Conservation (phyloP, 495 filamentous ascomycete genomes). For the Glarea lozoyensis region DNA sequence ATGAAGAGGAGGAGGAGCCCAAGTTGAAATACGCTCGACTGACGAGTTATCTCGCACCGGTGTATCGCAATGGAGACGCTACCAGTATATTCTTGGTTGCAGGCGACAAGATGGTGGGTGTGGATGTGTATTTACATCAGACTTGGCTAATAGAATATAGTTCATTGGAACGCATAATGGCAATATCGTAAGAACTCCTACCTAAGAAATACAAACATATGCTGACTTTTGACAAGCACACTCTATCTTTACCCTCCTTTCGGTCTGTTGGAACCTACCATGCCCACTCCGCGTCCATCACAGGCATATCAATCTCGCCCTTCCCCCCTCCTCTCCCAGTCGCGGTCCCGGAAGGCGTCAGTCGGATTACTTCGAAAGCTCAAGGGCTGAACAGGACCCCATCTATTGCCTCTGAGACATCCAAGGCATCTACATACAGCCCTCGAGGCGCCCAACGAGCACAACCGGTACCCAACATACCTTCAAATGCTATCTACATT, state of each 20-base stretch:
- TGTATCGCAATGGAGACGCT: constrained; percentile 91
- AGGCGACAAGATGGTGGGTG: constrained; percentile 87
- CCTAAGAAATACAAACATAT: too few species aligned
- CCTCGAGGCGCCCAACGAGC: constrained; percentile 39
- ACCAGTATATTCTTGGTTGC: constrained; percentile 83
- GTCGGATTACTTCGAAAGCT: constrained; percentile 38
- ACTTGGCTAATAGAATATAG: constrained; percentile 20
- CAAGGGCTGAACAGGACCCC: constrained; percentile 30
- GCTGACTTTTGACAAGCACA: constrained; percentile 59
- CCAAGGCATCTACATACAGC: constrained; percentile 39
- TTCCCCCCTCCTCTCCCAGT: constrained; percentile 66
- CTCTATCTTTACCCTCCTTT: constrained; percentile 72
- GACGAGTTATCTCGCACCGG: constrained; percentile 64
- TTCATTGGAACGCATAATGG: constrained; percentile 95
- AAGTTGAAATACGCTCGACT: constrained; percentile 84
- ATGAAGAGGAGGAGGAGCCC: constrained; percentile 92
- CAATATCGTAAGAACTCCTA: constrained; percentile 72
- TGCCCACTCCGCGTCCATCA: constrained; percentile 85
- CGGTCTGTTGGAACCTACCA: constrained; percentile 75
- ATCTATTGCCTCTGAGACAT: constrained; percentile 39
- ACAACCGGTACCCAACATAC: constrained; percentile 50
- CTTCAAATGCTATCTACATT: constrained; percentile 83
- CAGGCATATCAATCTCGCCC: constrained; percentile 83
- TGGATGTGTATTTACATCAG: neutral
- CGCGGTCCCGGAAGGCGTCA: constrained; percentile 41